Evolutionary conservation across 2,329 filamentous ascomycete species (phyloP), one percentile per base, ranked within the genome.

Genomic region (Scortechinia acanthostroma): DNA sequence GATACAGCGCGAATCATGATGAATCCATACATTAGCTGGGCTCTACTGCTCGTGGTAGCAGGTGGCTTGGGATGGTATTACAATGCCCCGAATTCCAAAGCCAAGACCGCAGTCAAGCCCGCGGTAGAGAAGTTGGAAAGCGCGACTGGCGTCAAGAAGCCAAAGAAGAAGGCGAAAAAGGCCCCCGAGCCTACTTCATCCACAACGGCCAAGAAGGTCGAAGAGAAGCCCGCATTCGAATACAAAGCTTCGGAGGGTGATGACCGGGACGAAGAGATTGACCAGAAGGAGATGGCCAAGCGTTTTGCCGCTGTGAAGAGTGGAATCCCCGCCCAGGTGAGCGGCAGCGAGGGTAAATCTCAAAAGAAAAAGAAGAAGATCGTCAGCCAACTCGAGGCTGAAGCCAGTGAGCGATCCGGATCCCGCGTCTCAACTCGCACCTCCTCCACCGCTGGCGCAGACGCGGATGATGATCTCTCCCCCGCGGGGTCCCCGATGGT

Each of bases 11-110:
- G n/a, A n/a, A n/a, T n/a, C n/a, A 63, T 51, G 33, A 68, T 67
- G 64, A 67, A 66, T 48, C 63, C 64, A 3, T 66, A 65, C 50
- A 46, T 68, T 42, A 66, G 62, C 50, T 68, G 65, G 65, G 65
- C 65, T 20, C 58, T 68, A 47, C 53, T 67, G 52, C 58, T 68
- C 45, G 57, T 64, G 16, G 58, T 67, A 17, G 61, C 60, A 43
- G 63, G 62, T 46, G 55, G 62, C 46, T 54, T 67, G 6, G 64
- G 61, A 35, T 67, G 58, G 56, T 66, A 68, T 50, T 68, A 68
- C 53, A 61, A 60, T 52, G 58, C 56, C 47, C 49, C 56, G 3
- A 51, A 52, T 19, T 50, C 57, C 25, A 66, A 61, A 51, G 50
- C 50, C 42, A 63, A 59, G 45, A 49, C 52, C 19, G 46, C 56